Conservation (phyloP, 306 rosid species). For the Fragaria vesca region DNA sequence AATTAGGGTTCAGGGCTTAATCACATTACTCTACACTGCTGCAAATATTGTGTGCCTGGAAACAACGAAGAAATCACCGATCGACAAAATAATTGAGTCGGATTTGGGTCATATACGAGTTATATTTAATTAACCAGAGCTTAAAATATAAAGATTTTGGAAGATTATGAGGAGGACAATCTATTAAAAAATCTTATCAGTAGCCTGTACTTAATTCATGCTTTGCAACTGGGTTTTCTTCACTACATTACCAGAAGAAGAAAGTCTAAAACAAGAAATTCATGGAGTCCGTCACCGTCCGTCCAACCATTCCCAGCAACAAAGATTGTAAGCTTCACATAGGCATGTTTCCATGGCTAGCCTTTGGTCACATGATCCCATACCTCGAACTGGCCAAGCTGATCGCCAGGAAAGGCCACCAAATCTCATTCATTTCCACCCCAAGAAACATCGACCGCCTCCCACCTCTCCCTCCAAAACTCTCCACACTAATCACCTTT, state of each 20-base stretch:
- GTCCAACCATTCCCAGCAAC: not conserved
- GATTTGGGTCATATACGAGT: too few relatives aligned
- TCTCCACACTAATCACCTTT: slow-evolving; percentile 20
- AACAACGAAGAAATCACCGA: too few relatives aligned
- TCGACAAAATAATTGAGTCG: too few relatives aligned
- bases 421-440: slow-evolving; percentile 46
- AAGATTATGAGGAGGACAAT: too few relatives aligned
- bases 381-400: slow-evolving; percentile 44
- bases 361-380: slow-evolving; percentile 54
- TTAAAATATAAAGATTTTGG: too few relatives aligned
- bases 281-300: not conserved
- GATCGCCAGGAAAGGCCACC: slow-evolving; percentile 54
- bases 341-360: slow-evolving; percentile 55
- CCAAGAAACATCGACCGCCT: slow-evolving; percentile 59
- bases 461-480: slow-evolving; percentile 29
- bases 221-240: not conserved
- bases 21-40: too few relatives aligned
- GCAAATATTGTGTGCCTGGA: too few relatives aligned
- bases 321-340: slow-evolving; percentile 35
- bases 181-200: too few relatives aligned
- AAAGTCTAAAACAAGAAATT: not conserved
- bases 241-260: not conserved
- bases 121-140: too few relatives aligned
- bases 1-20: too few relatives aligned
- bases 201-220: too few relatives aligned